These are phyloP conservation scores for Chenopodium album DNA, from an alignment of 148 eudicot genomes.

Conservation along the genomic window DNA sequence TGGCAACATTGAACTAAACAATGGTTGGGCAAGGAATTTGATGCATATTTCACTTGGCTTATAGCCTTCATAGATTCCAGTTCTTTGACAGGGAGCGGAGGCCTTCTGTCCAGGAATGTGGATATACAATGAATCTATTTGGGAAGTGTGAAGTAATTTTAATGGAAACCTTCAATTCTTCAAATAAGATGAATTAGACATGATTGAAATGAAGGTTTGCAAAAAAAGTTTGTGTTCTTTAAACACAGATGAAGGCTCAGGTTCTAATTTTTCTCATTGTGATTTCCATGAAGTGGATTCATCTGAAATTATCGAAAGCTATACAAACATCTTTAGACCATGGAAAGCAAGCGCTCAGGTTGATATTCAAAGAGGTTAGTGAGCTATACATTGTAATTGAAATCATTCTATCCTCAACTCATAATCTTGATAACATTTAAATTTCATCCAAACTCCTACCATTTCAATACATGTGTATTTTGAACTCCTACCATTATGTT, in stretches of 20 bases:
- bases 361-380: not conserved
- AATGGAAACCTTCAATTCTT: not conserved
- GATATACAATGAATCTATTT: not conserved
- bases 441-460: not conserved
- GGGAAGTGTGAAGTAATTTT: not conserved
- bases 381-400: not conserved
- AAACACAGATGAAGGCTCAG: not conserved
- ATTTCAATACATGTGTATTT: not conserved
- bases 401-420: not conserved
- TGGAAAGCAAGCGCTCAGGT: not conserved
- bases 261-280: too few species aligned
- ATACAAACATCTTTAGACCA: not conserved
- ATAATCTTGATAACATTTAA: not conserved
- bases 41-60: not conserved
- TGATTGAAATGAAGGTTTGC: not conserved
- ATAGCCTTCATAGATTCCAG: not conserved
- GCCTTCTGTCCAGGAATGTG: not conserved
- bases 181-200: not conserved
- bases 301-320: not conserved
- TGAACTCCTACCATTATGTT: too few species aligned
- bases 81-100: not conserved
- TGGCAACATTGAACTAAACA: not conserved
- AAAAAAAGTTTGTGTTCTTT: not conserved
- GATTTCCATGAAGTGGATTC: not conserved
- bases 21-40: not conserved